Evolutionary conservation across 352 stramenopile genomes (phyloP).

Genomic region (Pythium folliculosum): DNA sequence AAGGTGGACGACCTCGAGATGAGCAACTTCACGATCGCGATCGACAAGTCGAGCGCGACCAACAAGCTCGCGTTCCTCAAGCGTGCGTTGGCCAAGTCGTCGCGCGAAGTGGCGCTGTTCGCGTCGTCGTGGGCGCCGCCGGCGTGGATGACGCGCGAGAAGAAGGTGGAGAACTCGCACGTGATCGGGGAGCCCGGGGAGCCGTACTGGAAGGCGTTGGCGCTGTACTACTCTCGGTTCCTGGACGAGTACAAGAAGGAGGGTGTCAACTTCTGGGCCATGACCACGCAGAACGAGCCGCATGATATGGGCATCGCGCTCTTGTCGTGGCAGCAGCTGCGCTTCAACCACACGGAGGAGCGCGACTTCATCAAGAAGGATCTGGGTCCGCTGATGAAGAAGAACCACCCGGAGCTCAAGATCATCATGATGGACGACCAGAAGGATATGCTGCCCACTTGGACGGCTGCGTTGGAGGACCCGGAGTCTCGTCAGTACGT

Average conservation of each 20-base stretch:
- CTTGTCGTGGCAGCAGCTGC: constrained; percentile 60
- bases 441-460: constrained; percentile 55
- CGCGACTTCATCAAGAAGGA: constrained; percentile 78
- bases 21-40: constrained; percentile 80
- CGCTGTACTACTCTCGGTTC: constrained; percentile 84
- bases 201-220: constrained; percentile 70
- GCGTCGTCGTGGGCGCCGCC: constrained; percentile 83
- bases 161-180: constrained; percentile 56
- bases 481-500: constrained; percentile 68
- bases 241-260: constrained; percentile 76
- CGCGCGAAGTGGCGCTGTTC: constrained; percentile 65
- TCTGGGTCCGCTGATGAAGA: constrained; percentile 64
- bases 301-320: constrained; percentile 29
- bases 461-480: constrained; percentile 50
- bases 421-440: constrained; percentile 90
- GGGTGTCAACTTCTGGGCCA: constrained; percentile 73
- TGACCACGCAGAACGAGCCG: constrained; percentile 89
- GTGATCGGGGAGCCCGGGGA: constrained; percentile 58
- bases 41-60: constrained; percentile 62
- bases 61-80: constrained; percentile 81
- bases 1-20: constrained; percentile 78
- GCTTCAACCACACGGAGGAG: constrained; percentile 44
- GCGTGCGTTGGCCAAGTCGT: constrained; percentile 45
- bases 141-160: constrained; percentile 85
- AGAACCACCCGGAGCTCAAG: constrained; percentile 56